A percentile compares a stretch with the other conserved stretches of the same genome.
Conservation (phyloP, 495 filamentous ascomycete genomes). For the Daldinia loculata region DNA sequence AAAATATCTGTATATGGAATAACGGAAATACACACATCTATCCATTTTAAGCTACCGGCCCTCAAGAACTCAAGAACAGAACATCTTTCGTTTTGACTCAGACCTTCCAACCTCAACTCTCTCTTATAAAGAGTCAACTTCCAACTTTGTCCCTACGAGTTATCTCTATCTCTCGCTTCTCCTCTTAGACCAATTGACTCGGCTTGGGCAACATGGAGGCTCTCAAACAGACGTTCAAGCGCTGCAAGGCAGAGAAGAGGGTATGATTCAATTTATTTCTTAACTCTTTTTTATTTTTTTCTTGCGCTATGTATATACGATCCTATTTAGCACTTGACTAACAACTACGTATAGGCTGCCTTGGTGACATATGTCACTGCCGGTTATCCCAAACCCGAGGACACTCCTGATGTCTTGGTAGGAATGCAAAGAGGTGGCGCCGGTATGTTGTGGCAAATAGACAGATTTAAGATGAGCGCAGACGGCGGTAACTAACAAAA, state of each 20-base stretch:
- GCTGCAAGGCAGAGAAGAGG: slow-evolving; percentile 79
- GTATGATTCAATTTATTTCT: slow-evolving; percentile 58
- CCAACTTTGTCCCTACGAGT: not conserved
- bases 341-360: slow-evolving; percentile 61
- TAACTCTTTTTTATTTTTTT: not conserved
- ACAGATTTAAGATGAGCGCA: not conserved
- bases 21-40: not conserved
- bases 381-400: slow-evolving; percentile 84
- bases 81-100: slow-evolving; percentile 11
- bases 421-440: slow-evolving; percentile 93
- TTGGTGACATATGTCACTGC: slow-evolving; percentile 97
- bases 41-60: not conserved
- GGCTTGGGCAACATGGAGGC: slow-evolving; percentile 64
- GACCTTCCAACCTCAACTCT: not conserved
- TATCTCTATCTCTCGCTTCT: slow-evolving; percentile 2
- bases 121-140: slow-evolving; percentile 17
- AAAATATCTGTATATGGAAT: not conserved
- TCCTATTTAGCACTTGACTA: not conserved
- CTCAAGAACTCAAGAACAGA: not conserved
- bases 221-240: slow-evolving; percentile 86
- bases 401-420: slow-evolving; percentile 83
- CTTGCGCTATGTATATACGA: not conserved
- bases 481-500: not conserved
- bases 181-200: slow-evolving; percentile 11
- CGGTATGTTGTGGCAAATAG: slow-evolving; percentile 62